A percentile compares a stretch with the other conserved stretches of the same genome.
Conservation (phyloP, 306 rosid species). For the Cucurbita ficifolia region DNA sequence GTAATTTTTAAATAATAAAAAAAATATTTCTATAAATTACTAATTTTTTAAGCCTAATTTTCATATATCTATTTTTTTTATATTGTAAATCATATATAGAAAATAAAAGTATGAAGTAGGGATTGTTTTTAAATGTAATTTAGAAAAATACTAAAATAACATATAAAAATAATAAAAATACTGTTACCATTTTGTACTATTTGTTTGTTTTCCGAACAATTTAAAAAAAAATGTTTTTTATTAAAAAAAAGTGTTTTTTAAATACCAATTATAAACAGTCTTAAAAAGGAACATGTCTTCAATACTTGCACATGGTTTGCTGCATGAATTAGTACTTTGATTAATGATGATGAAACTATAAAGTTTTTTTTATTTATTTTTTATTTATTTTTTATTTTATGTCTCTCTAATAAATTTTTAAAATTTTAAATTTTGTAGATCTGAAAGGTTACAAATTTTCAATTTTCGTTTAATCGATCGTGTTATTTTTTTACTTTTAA, state of each 20-base stretch:
- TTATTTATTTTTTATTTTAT: too few relatives aligned
- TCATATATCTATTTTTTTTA: too few relatives aligned
- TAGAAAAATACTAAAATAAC: not conserved
- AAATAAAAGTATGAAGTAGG: accelerated
- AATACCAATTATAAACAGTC: not conserved
- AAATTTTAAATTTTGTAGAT: too few relatives aligned
- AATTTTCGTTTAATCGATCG: too few relatives aligned
- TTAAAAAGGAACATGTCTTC: not conserved
- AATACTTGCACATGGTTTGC: slow-evolving; percentile 4
- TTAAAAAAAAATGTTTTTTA: not conserved
- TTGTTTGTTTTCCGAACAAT: not conserved
- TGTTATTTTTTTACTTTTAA: too few relatives aligned
- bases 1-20: not conserved
- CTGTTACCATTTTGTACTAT: not conserved
- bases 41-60: too few relatives aligned
- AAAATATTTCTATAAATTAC: not conserved
- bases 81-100: too few relatives aligned
- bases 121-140: not conserved
- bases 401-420: too few relatives aligned
- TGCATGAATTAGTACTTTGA: not conserved
- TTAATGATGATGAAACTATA: not conserved
- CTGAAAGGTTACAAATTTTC: too few relatives aligned
- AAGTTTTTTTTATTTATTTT: too few relatives aligned
- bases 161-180: not conserved
- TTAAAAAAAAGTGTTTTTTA: not conserved